A percentile compares a stretch with the other conserved stretches of the same genome.
Evolutionary conservation across 169 alveolate species (phyloP).

Genomic region (Cryptosporidium sp.): DNA sequence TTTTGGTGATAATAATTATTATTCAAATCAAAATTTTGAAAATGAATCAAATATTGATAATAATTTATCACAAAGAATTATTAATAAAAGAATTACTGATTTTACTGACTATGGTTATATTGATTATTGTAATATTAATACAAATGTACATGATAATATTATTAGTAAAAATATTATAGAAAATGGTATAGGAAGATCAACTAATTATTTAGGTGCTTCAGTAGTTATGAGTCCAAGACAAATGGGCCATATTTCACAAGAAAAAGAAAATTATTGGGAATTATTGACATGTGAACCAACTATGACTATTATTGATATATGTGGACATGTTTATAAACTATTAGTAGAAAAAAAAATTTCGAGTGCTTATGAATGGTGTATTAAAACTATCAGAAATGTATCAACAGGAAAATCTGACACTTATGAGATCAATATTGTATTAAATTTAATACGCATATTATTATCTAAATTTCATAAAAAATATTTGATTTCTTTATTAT

Average conservation of each 20-base stretch:
- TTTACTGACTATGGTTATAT: conserved; percentile 55
- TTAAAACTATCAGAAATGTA: conserved; percentile 8
- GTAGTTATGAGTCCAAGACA: conserved; percentile 75
- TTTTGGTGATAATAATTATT: background rate
- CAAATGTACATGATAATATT: conserved; percentile 48
- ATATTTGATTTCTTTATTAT: conserved; percentile 30
- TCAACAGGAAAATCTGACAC: conserved; percentile 58
- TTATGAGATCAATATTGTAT: conserved; percentile 29
- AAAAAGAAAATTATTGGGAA: conserved; percentile 60
- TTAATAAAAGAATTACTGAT: conserved; percentile 53
- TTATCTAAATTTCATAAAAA: conserved; percentile 67
- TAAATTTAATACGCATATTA: conserved; percentile 55
- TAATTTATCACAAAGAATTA: conserved; percentile 38
- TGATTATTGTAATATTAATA: conserved; percentile 56
- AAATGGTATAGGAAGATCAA: conserved; percentile 43
- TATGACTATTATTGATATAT: conserved; percentile 53
- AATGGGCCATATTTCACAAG: conserved; percentile 75
- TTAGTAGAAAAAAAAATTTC: conserved; percentile 37
- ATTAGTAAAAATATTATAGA: conserved; percentile 44
- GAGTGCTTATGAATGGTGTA: conserved; percentile 75
- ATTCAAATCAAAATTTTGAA: background rate
- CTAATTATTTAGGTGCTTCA: conserved; percentile 33
- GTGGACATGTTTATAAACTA: conserved; percentile 35
- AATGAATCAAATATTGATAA: conserved; percentile 4
- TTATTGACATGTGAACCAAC: conserved; percentile 61